Evolutionary conservation across 2,329 filamentous ascomycete genomes (phyloP).

Genomic region (Fusarium nisikadoi): DNA sequence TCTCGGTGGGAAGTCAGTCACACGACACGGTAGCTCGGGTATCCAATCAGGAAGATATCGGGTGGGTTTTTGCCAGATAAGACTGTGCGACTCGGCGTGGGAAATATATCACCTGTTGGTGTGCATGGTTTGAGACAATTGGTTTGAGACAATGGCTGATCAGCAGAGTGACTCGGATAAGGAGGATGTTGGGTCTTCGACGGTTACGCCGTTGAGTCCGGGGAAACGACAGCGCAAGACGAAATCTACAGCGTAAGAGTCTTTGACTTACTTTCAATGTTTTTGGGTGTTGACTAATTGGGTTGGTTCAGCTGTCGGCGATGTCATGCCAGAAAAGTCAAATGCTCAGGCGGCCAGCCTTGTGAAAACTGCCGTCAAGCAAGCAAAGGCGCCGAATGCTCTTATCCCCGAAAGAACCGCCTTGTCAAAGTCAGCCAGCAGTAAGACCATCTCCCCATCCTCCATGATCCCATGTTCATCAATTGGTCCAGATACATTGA

Average conservation of each 20-base stretch:
- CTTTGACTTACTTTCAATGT: too few species aligned
- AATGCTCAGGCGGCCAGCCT: conserved; percentile 49
- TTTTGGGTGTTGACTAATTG: neutral
- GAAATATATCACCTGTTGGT: neutral
- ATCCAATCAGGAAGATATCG: conserved; percentile 30
- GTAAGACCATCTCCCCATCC: conserved; percentile 12
- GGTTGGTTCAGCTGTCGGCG: conserved; percentile 41
- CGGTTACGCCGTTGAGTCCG: conserved; percentile 13
- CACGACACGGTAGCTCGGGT: conserved; percentile 15
- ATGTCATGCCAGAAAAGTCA: conserved; percentile 50
- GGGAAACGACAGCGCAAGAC: conserved; percentile 36
- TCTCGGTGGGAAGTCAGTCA: neutral
- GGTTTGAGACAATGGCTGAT: neutral
- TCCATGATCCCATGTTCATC: neutral
- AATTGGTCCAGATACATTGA: conserved; percentile 47
- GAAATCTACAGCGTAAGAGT: conserved; percentile 42
- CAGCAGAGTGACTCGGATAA: conserved; percentile 33
- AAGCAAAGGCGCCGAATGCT: conserved; percentile 46
- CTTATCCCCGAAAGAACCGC: conserved; percentile 48
- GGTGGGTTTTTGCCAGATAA: neutral
- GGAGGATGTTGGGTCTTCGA: conserved; percentile 29
- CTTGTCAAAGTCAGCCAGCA: conserved; percentile 49
- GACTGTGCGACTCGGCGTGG: neutral
- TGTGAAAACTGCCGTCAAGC: conserved; percentile 49
- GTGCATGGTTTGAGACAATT: neutral